phyloP scores from a whole-genome alignment of 2,329 filamentous ascomycete species.

The Fusarium sp. region DNA sequence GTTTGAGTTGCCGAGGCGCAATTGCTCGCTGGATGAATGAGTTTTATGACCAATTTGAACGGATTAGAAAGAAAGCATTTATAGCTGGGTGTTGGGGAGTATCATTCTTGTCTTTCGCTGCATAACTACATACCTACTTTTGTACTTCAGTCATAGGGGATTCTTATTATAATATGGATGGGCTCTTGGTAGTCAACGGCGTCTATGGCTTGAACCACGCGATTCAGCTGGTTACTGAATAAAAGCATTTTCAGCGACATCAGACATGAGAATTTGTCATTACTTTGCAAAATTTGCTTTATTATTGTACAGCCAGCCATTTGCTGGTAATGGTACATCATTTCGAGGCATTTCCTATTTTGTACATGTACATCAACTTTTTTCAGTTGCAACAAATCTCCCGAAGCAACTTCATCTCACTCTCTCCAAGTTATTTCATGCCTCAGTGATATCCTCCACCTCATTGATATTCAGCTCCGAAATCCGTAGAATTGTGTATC shows the following conservation, averaged over 20 bases:
- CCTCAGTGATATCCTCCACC: conserved; percentile 57
- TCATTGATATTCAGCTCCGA: conserved; percentile 80
- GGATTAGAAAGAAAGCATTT: conserved; percentile 47
- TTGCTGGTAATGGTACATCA: conserved; percentile 50
- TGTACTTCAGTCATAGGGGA: conserved; percentile 36
- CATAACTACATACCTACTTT: conserved; percentile 41
- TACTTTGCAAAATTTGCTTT: conserved; percentile 39
- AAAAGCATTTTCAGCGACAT: conserved; percentile 42
- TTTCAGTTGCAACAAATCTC: conserved; percentile 25
- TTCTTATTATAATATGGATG: conserved; percentile 35
- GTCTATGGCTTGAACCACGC: conserved; percentile 32
- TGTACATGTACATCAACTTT: conserved; percentile 43
- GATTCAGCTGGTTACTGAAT: conserved; percentile 37
- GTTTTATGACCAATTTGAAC: conserved; percentile 45
- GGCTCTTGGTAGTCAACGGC: conserved; percentile 37
- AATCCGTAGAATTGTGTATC: conserved; percentile 88
- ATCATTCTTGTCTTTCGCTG: conserved; percentile 49
- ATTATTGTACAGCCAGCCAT: conserved; percentile 51
- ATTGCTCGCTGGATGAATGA: conserved; percentile 39
- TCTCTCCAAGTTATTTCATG: conserved; percentile 18
- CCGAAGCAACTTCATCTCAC: conserved; percentile 15
- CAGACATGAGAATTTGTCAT: conserved; percentile 8
- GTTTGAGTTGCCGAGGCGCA: conserved; percentile 32
- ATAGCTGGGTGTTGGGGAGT: conserved; percentile 53
- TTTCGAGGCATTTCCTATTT: conserved; percentile 44